Percentiles rank a stretch among this genome's conserved stretches.
phyloP scores from a whole-genome alignment of 2,329 filamentous ascomycete species.

The Aspergillus unguis region DNA sequence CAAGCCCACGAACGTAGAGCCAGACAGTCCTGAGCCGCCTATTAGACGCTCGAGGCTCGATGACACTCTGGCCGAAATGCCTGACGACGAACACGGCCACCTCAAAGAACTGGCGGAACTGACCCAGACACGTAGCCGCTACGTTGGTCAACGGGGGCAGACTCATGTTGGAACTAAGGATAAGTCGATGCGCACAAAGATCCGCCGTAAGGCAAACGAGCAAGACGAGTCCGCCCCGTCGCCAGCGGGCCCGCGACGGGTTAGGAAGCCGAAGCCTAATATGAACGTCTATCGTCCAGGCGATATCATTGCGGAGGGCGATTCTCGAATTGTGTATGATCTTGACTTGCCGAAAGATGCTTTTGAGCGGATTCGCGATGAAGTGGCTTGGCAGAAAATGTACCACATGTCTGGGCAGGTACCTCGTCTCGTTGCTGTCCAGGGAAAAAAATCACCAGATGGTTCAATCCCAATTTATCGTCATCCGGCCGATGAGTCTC shows the following conservation, averaged over 20 bases:
- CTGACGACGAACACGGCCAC: constrained; percentile 19
- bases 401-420: constrained; percentile 87
- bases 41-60: constrained; percentile 12
- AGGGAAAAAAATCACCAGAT: constrained; percentile 67
- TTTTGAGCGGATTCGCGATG: constrained; percentile 67
- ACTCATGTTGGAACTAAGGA: constrained; percentile 3
- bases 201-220: constrained; percentile 27
- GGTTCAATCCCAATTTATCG: constrained; percentile 83
- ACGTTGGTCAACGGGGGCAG: constrained; percentile 1
- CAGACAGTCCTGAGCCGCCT: constrained; percentile 11
- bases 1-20: constrained; percentile 9
- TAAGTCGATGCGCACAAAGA: constrained; percentile 25
- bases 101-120: constrained; percentile 19
- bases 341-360: constrained; percentile 60
- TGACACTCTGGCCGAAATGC: constrained; percentile 12
- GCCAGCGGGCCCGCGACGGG: constrained; percentile 21
- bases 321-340: constrained; percentile 70
- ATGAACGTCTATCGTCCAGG: constrained; percentile 43
- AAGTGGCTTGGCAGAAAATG: constrained; percentile 89
- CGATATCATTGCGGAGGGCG: constrained; percentile 70
- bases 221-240: constrained; percentile 13
- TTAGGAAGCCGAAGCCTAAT: constrained; percentile 15
- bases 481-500: constrained; percentile 85
- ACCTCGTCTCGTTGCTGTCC: constrained; percentile 84
- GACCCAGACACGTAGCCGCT: constrained; percentile 15